Evolutionary conservation across 2,329 filamentous ascomycete genomes (phyloP).

Genomic region (Aureobasidium sp.): DNA sequence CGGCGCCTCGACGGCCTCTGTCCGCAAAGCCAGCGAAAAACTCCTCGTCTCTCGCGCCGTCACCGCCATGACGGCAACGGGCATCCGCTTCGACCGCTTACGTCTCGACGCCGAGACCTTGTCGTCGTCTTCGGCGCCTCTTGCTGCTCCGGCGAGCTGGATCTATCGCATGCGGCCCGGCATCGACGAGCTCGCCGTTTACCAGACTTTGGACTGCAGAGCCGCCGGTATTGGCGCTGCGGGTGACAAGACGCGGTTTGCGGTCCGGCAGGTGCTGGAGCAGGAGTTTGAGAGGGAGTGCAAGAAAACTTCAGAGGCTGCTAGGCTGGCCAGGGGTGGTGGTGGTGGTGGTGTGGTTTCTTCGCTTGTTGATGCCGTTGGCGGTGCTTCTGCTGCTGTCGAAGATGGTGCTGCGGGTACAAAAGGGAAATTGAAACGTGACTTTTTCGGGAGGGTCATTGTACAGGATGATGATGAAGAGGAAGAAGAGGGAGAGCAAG

Average conservation of each 20-base stretch:
- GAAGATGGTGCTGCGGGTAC: slow-evolving; percentile 23
- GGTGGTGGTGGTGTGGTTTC: slow-evolving; percentile 26
- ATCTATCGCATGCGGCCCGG: slow-evolving; percentile 92
- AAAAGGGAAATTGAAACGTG: slow-evolving; percentile 52
- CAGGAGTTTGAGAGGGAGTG: slow-evolving; percentile 77
- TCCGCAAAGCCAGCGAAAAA: slow-evolving; percentile 80
- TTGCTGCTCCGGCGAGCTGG: slow-evolving; percentile 41
- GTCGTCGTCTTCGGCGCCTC: neutral
- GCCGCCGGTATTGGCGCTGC: slow-evolving; percentile 31
- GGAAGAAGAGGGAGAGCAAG: slow-evolving; percentile 31
- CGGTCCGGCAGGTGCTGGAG: slow-evolving; percentile 85
- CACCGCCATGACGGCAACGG: slow-evolving; percentile 72
- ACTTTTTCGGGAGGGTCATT: slow-evolving; percentile 72
- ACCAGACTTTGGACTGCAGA: slow-evolving; percentile 56
- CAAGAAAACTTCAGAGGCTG: slow-evolving; percentile 56
- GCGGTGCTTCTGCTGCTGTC: slow-evolving; percentile 15
- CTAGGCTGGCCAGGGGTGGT: slow-evolving; percentile 56
- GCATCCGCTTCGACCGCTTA: slow-evolving; percentile 72
- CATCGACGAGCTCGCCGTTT: slow-evolving; percentile 72
- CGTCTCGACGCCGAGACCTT: slow-evolving; percentile 55
- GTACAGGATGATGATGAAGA: slow-evolving; percentile 36
- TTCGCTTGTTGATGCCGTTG: slow-evolving; percentile 20
- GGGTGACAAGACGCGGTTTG: slow-evolving; percentile 68
- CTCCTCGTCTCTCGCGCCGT: slow-evolving; percentile 72
- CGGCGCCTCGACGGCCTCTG: slow-evolving; percentile 58